Evolutionary conservation across 768 basidiomycete species (phyloP).

Genomic region (Serendipita indica): DNA sequence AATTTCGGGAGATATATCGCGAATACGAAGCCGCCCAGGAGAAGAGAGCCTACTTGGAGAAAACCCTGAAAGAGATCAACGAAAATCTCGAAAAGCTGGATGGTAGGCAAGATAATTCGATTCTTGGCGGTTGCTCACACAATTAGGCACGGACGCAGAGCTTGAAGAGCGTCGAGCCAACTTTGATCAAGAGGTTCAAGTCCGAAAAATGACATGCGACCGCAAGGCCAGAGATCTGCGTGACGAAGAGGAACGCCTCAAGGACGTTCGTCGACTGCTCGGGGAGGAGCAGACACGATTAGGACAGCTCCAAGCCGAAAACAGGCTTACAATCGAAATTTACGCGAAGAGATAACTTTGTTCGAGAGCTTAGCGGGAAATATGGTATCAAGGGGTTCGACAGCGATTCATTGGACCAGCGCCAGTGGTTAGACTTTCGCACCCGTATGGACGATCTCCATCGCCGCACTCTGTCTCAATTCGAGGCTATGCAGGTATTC

Average conservation of each 20-base stretch:
- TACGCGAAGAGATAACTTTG: constrained; percentile 51
- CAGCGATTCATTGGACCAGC: constrained; percentile 50
- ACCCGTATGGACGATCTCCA: constrained; percentile 48
- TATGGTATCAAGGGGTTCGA: constrained; percentile 63
- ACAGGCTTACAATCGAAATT: constrained; percentile 65
- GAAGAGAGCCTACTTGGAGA: constrained; percentile 44
- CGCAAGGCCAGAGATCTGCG: constrained; percentile 11
- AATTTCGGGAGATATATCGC: constrained; percentile 73
- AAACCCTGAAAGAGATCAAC: constrained; percentile 46
- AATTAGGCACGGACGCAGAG: constrained; percentile 57
- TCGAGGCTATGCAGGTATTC: constrained; percentile 52
- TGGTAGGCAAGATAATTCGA: constrained; percentile 28
- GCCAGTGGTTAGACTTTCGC: constrained; percentile 60
- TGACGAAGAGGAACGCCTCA: constrained; percentile 15
- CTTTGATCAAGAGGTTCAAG: constrained; percentile 19
- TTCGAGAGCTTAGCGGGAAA: constrained; percentile 53
- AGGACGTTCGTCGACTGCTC: constrained; percentile 19
- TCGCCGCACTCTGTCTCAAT: constrained; percentile 43
- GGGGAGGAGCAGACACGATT: constrained; percentile 19
- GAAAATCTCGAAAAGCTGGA: constrained; percentile 51
- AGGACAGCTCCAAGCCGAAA: constrained; percentile 58
- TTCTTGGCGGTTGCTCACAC: not conserved
- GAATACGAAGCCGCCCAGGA: constrained; percentile 49
- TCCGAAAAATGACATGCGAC: not conserved
- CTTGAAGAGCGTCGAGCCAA: constrained; percentile 28